Evolutionary conservation across 345 rosid species (phyloP).

Genomic region (Cochlearia excelsa): DNA sequence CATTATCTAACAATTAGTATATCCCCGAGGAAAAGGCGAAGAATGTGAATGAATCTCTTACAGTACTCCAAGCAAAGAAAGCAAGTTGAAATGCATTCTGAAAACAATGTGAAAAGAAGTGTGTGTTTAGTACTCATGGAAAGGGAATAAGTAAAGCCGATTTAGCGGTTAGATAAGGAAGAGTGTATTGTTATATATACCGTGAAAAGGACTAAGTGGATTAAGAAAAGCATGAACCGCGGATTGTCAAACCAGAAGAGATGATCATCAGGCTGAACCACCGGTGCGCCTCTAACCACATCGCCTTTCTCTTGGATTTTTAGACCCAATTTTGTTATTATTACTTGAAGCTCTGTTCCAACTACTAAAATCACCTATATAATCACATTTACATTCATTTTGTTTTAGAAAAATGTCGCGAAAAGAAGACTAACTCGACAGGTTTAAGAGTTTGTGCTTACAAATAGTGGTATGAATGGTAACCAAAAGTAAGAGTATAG

Average conservation of each 20-base stretch:
- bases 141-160: not conserved
- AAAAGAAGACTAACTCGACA: not conserved
- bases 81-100: conserved; percentile 95
- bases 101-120: not conserved
- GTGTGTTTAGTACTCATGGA: not conserved
- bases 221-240: conserved; percentile 66
- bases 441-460: conserved; percentile 41
- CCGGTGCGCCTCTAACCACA: conserved; percentile 75
- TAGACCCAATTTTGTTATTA: conserved; percentile 76
- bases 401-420: not conserved
- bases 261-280: conserved; percentile 77
- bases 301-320: conserved; percentile 70
- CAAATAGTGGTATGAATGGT: conserved; percentile 79
- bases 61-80: conserved; percentile 80
- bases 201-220: conserved; percentile 90
- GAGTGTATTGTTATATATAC: conserved; percentile 27
- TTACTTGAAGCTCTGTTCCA: conserved; percentile 92
- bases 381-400: not conserved
- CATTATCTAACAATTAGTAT: conserved; percentile 15
- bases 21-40: not conserved
- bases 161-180: not conserved
- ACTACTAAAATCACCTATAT: conserved; percentile 67
- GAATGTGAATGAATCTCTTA: conserved; percentile 34
- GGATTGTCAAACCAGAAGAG: conserved; percentile 93
- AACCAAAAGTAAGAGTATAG: conserved; percentile 73